Percentiles rank a stretch among this genome's conserved stretches.
phyloP scores from a whole-genome alignment of 371 early-diverging fungal species.

The Zancudomyces culisetae region DNA sequence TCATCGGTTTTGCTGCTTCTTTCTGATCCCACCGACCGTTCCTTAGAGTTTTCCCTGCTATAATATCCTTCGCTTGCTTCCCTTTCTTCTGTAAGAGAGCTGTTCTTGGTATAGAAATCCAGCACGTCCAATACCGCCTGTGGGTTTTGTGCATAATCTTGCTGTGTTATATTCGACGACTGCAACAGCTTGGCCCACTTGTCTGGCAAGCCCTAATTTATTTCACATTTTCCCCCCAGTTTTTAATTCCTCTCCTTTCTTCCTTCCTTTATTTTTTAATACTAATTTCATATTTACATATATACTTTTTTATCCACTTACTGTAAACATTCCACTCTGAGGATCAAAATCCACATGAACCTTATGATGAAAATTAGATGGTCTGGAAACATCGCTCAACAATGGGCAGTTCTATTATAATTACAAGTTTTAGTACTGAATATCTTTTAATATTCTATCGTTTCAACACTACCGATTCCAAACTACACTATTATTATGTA shows the following conservation, averaged over 20 bases:
- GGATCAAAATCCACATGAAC: slow-evolving; percentile 95
- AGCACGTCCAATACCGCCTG: slow-evolving; percentile 93
- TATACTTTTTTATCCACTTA: too few species aligned
- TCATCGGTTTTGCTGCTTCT: not conserved
- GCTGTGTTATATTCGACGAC: slow-evolving; percentile 77
- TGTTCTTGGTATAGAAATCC: slow-evolving; percentile 82
- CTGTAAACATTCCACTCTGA: slow-evolving; percentile 66
- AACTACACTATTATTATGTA: not conserved
- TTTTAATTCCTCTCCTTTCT: too few species aligned
- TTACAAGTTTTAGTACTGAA: not conserved
- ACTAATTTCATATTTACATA: too few species aligned
- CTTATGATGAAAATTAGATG: slow-evolving; percentile 86
- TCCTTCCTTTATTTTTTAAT: too few species aligned
- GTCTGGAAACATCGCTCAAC: slow-evolving; percentile 66
- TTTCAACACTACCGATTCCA: not conserved
- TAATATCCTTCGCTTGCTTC: slow-evolving; percentile 1
- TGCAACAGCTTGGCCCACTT: slow-evolving; percentile 82
- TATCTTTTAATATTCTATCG: not conserved
- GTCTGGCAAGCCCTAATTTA: slow-evolving; percentile 66
- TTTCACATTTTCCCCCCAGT: too few species aligned
- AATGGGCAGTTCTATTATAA: slow-evolving; percentile 47
- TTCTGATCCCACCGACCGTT: not conserved
- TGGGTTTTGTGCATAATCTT: slow-evolving; percentile 89
- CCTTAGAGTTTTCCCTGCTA: not conserved
- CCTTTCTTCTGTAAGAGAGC: too few species aligned